These are phyloP conservation scores for Cercophora samala DNA, from an alignment of 495 filamentous ascomycete species.

Conservation along the genomic window DNA sequence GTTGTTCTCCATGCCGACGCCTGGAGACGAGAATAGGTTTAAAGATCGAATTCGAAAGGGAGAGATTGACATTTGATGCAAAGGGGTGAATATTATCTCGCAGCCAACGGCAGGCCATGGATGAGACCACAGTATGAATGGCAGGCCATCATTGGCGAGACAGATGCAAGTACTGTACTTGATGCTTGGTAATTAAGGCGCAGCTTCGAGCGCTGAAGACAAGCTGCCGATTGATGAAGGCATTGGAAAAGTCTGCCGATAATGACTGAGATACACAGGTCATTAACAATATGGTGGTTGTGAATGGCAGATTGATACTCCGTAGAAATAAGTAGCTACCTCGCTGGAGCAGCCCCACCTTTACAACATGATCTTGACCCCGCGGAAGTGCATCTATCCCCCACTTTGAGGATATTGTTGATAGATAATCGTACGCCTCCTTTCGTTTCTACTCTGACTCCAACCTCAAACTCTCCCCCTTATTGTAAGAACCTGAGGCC, in stretches of 20 bases:
- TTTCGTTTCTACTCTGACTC: background rate
- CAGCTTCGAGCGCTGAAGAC: background rate
- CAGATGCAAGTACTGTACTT: background rate
- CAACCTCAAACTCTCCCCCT: too few relatives aligned
- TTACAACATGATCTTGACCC: background rate
- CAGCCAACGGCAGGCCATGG: background rate
- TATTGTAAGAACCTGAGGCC: background rate
- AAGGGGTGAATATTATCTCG: background rate
- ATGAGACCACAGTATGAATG: background rate
- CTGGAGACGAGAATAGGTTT: background rate
- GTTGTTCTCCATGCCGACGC: background rate
- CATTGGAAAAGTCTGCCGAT: too few relatives aligned
- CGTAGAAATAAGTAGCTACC: too few relatives aligned
- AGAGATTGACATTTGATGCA: too few relatives aligned
- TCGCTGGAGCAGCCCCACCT: background rate
- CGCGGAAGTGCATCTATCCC: background rate
- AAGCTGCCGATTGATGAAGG: background rate
- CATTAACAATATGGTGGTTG: too few relatives aligned
- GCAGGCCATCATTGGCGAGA: background rate
- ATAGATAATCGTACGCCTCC: background rate
- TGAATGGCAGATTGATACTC: too few relatives aligned
- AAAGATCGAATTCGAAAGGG: too few relatives aligned
- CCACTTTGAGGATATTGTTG: background rate
- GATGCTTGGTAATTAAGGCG: background rate
- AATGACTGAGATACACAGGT: too few relatives aligned